A percentile compares a stretch with the other conserved stretches of the same genome.
Evolutionary conservation across 257 asterid species (phyloP).

Genomic region (Solanum arcanum): DNA sequence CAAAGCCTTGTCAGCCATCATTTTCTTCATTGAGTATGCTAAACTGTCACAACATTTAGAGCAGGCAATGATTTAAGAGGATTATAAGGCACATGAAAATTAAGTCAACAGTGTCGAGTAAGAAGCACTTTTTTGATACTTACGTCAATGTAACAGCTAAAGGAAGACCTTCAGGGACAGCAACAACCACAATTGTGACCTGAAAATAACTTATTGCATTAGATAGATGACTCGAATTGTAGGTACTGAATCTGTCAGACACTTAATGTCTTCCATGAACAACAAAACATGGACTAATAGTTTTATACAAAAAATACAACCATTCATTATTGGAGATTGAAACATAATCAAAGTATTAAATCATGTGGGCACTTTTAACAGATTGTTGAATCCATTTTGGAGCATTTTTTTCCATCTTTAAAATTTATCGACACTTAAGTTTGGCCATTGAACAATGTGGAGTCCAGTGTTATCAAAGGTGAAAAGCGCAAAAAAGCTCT

Average conservation of each 20-base stretch:
- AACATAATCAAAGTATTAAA: not conserved
- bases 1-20: slow-evolving; percentile 99
- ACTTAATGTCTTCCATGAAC: not conserved
- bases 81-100: not conserved
- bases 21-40: slow-evolving; percentile 98
- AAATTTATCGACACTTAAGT: not conserved
- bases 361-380: not conserved
- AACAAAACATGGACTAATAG: not conserved
- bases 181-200: slow-evolving; percentile 99
- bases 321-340: not conserved
- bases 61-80: slow-evolving; percentile 1
- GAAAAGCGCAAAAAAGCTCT: not conserved
- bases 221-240: slow-evolving; percentile 4
- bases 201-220: slow-evolving; percentile 26
- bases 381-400: not conserved
- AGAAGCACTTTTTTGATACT: slow-evolving; percentile 13
- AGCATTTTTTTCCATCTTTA: not conserved
- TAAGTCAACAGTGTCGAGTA: not conserved
- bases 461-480: not conserved
- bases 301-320: not conserved
- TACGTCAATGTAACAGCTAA: slow-evolving; percentile 96
- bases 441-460: not conserved
- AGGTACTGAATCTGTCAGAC: not conserved
- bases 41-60: slow-evolving; percentile 39
- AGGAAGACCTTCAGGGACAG: slow-evolving; percentile 99